Percentiles rank a stretch among this genome's conserved stretches.
These are phyloP conservation scores for Agaricales sp. DNA, from an alignment of 1,284 basidiomycete genomes.

Conservation along the genomic window DNA sequence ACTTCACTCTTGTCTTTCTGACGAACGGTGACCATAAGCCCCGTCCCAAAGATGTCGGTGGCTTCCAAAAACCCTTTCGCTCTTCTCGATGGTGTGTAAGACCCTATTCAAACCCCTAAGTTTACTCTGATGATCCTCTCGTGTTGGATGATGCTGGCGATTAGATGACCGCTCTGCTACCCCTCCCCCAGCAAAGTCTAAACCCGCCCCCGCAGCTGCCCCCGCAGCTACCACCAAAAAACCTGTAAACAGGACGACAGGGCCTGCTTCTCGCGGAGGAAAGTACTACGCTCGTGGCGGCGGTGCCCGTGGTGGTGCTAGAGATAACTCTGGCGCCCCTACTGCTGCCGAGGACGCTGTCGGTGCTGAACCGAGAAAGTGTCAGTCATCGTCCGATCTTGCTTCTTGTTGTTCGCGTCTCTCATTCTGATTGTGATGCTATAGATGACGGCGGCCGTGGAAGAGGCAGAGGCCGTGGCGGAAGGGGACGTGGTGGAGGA, in stretches of 20 bases:
- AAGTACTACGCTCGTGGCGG: constrained; percentile 69
- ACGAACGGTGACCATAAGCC: constrained; percentile 35
- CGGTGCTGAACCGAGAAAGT: constrained; percentile 9
- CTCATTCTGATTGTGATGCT: constrained; percentile 16
- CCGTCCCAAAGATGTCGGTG: constrained; percentile 78
- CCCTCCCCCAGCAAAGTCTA: constrained; percentile 24
- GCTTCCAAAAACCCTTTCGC: constrained; percentile 77
- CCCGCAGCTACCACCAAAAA: constrained; percentile 25
- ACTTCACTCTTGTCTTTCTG: constrained; percentile 22
- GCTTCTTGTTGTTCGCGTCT: constrained; percentile 9
- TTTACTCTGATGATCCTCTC: constrained; percentile 35
- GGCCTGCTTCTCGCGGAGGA: constrained; percentile 62
- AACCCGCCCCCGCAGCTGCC: constrained; percentile 25
- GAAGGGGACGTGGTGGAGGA: constrained; percentile 35
- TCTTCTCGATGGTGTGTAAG: constrained; percentile 57
- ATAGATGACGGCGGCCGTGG: constrained; percentile 33
- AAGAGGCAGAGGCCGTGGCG: constrained; percentile 29
- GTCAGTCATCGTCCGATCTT: background rate
- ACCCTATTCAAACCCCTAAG: constrained; percentile 8
- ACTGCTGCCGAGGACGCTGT: constrained; percentile 19
- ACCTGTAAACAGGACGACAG: constrained; percentile 21
- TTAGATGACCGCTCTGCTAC: constrained; percentile 32
- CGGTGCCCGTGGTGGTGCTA: constrained; percentile 22
- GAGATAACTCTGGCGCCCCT: constrained; percentile 19
- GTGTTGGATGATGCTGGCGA: no score